Percentiles rank a stretch among this genome's conserved stretches.
Evolutionary conservation across 2,329 filamentous ascomycete genomes (phyloP).

Genomic region (Sclerotinia glacialis): DNA sequence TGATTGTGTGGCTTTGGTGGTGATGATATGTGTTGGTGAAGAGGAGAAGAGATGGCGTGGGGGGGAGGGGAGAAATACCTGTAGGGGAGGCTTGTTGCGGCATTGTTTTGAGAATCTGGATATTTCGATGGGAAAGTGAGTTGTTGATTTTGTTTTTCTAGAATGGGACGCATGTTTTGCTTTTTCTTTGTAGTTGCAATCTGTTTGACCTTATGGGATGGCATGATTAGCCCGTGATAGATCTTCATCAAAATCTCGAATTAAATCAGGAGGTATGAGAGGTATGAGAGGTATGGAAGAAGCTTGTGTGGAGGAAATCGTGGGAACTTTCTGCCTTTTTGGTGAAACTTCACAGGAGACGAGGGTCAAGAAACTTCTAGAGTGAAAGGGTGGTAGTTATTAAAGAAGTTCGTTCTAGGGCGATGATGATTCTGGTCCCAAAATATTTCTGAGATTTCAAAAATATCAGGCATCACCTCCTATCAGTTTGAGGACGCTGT

Average conservation of each 20-base stretch:
- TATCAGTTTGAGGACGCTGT: not conserved
- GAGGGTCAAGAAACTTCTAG: not conserved
- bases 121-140: not conserved
- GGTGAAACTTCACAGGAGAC: not conserved
- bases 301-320: no score
- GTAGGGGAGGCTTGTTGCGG: not conserved
- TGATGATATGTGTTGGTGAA: not conserved
- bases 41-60: not conserved
- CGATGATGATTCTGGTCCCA: not conserved
- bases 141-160: not conserved
- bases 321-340: accelerated
- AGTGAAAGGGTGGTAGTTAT: no score
- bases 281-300: not conserved
- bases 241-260: no score
- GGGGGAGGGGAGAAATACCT: not conserved
- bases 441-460: no score
- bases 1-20: not conserved
- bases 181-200: not conserved
- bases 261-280: no score
- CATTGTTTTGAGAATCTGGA: not conserved
- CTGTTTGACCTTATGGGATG: not conserved
- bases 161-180: not conserved
- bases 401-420: not conserved
- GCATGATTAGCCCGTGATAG: no score
- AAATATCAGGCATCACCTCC: not conserved